Evolutionary conservation across 106 monocot species (phyloP).

Genomic region (Dendrobium nobile): DNA sequence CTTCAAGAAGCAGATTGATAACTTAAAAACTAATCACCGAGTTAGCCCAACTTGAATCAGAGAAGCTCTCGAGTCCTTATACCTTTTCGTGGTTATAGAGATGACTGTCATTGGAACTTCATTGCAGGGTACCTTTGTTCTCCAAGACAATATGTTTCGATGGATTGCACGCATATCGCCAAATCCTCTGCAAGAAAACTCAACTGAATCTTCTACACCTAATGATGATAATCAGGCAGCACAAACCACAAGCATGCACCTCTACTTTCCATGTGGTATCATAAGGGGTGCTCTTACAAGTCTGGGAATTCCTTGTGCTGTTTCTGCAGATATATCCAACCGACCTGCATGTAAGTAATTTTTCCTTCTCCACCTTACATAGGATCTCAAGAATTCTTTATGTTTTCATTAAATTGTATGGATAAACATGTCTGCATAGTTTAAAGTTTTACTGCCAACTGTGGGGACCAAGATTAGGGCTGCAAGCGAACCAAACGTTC

Average conservation of each 20-base stretch:
- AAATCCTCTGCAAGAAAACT: conserved; percentile 36
- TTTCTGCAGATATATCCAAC: conserved; percentile 84
- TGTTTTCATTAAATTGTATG: not conserved
- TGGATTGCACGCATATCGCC: conserved; percentile 80
- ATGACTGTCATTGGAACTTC: not conserved
- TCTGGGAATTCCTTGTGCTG: conserved; percentile 85
- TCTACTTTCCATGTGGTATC: conserved; percentile 94
- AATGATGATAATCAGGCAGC: conserved; percentile 31
- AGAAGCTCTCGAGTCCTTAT: not conserved
- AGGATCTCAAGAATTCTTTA: not conserved
- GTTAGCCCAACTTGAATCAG: conserved; percentile 22
- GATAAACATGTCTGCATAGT: not conserved
- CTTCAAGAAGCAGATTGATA: conserved; percentile 98
- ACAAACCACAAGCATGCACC: conserved; percentile 67
- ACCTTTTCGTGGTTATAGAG: not conserved
- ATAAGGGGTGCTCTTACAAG: conserved; percentile 91
- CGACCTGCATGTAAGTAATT: conserved; percentile 81
- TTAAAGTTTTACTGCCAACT: not conserved
- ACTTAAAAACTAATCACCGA: conserved; percentile 92
- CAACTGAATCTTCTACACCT: conserved; percentile 23
- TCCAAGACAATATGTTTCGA: conserved; percentile 88
- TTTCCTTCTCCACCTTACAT: not conserved
- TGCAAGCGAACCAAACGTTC: too few relatives aligned
- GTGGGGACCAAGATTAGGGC: not conserved
- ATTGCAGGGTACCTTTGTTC: conserved; percentile 82